Evolutionary conservation across 352 stramenopile species (phyloP).

Genomic region (Globisporangium nunn): DNA sequence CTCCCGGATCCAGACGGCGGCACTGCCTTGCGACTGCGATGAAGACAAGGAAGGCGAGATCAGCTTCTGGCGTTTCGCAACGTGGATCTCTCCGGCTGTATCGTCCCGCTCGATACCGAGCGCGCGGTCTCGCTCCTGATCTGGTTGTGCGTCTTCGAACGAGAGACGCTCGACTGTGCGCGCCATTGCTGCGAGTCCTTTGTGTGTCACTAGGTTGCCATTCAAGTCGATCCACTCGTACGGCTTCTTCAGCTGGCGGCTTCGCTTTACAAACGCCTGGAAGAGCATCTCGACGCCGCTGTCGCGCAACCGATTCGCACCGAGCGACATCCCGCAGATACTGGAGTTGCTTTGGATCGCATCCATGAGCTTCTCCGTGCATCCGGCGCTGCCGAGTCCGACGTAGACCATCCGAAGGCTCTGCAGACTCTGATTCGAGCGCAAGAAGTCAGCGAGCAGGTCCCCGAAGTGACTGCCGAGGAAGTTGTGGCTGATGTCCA

Average conservation of each 20-base stretch:
- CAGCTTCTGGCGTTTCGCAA: conserved; percentile 9
- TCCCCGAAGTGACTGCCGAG: conserved; percentile 58
- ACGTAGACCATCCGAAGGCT: conserved; percentile 57
- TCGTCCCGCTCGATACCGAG: not conserved
- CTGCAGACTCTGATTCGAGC: conserved; percentile 41
- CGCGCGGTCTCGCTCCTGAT: not conserved
- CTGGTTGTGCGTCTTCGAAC: not conserved
- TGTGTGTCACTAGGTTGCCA: conserved; percentile 64
- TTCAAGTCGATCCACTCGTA: conserved; percentile 56
- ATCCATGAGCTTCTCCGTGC: conserved; percentile 32
- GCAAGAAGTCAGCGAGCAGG: conserved; percentile 55
- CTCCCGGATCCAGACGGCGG: conserved; percentile 27
- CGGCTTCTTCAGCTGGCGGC: conserved; percentile 19
- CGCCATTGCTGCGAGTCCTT: conserved; percentile 32
- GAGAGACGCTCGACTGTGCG: conserved; percentile 22
- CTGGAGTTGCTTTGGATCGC: conserved; percentile 44
- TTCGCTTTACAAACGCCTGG: conserved; percentile 39
- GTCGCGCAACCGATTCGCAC: conserved; percentile 65
- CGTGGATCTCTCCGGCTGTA: too few relatives aligned
- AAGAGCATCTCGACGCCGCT: conserved; percentile 40
- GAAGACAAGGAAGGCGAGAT: too few relatives aligned
- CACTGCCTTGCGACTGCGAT: too few relatives aligned
- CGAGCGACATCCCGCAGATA: conserved; percentile 47
- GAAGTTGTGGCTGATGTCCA: conserved; percentile 76
- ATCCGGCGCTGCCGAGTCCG: conserved; percentile 42